phyloP scores from a whole-genome alignment of 345 rosid species.

The Citrus hindsii region DNA sequence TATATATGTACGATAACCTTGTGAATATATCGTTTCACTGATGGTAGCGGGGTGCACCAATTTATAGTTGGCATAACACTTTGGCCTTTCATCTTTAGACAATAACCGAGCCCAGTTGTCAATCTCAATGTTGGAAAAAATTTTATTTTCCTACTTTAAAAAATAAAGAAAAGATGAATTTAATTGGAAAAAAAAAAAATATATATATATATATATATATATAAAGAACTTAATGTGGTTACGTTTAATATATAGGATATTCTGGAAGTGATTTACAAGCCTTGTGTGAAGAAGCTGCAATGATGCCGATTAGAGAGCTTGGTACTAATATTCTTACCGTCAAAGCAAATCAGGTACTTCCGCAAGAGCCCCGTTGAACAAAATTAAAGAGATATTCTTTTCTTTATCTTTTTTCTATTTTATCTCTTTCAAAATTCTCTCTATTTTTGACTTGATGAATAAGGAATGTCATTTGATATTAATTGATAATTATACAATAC shows the following conservation, averaged over 20 bases:
- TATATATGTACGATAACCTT: neutral
- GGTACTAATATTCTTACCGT: conserved; percentile 76
- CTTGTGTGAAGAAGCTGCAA: conserved; percentile 98
- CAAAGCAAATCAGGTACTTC: conserved; percentile 76
- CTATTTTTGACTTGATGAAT: neutral
- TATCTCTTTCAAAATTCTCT: neutral
- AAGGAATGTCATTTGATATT: neutral
- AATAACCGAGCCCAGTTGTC: neutral
- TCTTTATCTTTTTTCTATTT: no score
- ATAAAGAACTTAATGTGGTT: neutral
- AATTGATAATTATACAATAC: neutral
- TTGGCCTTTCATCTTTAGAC: neutral
- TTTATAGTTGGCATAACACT: conserved; percentile 1
- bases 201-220: no score
- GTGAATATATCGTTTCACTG: neutral
- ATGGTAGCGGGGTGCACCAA: neutral
- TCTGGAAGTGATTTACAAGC: conserved; percentile 99
- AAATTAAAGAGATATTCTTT: no score
- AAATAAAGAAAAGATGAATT: neutral
- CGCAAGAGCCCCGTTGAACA: neutral
- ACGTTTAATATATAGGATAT: conserved; percentile 49
- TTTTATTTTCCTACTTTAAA: neutral
- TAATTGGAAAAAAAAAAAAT: neutral
- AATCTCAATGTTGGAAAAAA: neutral
- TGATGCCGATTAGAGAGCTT: conserved; percentile 99